These are phyloP conservation scores for Leptosphaerulina australis DNA, from an alignment of 2,329 filamentous ascomycete species.

Conservation along the genomic window DNA sequence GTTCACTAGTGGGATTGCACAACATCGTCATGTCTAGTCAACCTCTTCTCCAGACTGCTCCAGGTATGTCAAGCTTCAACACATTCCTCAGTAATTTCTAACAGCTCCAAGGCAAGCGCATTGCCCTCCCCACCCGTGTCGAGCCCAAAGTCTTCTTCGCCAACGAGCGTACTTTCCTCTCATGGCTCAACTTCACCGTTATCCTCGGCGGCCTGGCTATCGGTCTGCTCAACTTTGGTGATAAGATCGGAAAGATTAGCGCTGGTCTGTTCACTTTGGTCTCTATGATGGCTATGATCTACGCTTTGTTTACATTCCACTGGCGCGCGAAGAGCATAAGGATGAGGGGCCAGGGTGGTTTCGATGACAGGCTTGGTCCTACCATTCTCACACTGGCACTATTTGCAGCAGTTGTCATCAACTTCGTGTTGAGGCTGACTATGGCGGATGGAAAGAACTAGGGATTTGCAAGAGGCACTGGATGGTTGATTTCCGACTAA, in stretches of 20 bases:
- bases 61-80: slow-evolving; percentile 64
- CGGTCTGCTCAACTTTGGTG: slow-evolving; percentile 97
- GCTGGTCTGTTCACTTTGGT: slow-evolving; percentile 93
- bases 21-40: slow-evolving; percentile 81
- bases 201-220: slow-evolving; percentile 96
- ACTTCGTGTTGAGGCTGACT: slow-evolving; percentile 74
- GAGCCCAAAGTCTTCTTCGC: slow-evolving; percentile 99
- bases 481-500: neutral
- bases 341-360: slow-evolving; percentile 88
- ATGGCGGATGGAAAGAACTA: slow-evolving; percentile 27
- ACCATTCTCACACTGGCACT: slow-evolving; percentile 87
- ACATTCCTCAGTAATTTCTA: neutral
- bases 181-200: slow-evolving; percentile 99
- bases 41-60: slow-evolving; percentile 91
- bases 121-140: slow-evolving; percentile 95
- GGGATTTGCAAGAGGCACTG: slow-evolving; percentile 5
- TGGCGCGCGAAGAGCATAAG: slow-evolving; percentile 95
- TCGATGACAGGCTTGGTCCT: slow-evolving; percentile 94
- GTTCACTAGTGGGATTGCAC: slow-evolving; percentile 20
- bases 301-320: slow-evolving; percentile 93
- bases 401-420: slow-evolving; percentile 88
- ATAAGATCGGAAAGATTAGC: slow-evolving; percentile 90
- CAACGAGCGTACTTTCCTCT: slow-evolving; percentile 98
- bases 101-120: slow-evolving; percentile 81
- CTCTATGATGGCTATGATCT: slow-evolving; percentile 93